These are phyloP conservation scores for Arabidopsis arenosa DNA, from an alignment of 345 rosid species.

Conservation along the genomic window DNA sequence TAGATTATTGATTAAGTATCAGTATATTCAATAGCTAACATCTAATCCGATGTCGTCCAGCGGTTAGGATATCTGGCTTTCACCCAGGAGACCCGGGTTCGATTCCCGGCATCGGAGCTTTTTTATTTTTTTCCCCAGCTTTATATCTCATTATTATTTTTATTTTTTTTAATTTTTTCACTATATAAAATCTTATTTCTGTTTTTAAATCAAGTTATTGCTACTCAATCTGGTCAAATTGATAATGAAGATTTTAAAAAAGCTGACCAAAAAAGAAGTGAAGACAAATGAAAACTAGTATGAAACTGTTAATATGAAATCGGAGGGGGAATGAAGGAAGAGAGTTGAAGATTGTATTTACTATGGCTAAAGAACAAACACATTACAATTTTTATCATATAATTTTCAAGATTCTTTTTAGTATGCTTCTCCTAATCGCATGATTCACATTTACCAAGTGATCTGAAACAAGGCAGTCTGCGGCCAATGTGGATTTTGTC, in stretches of 20 bases:
- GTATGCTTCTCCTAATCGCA: slow-evolving; percentile 22
- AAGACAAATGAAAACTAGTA: not conserved
- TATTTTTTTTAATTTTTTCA: too few relatives aligned
- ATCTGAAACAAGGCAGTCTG: slow-evolving; percentile 12
- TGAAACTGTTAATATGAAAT: slow-evolving; percentile 22
- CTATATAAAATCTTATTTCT: too few relatives aligned
- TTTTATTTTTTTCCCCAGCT: not conserved
- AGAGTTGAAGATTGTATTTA: slow-evolving; percentile 31
- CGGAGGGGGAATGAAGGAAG: not conserved
- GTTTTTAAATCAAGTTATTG: not conserved
- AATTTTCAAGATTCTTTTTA: slow-evolving; percentile 2
- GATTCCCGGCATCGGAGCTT: slow-evolving; percentile 90
- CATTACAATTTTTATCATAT: slow-evolving; percentile 18
- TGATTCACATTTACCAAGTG: slow-evolving; percentile 26
- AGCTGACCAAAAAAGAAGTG: not conserved
- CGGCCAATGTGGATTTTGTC: not conserved
- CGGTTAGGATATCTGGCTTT: slow-evolving; percentile 98
- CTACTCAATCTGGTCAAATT: not conserved
- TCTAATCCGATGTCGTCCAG: slow-evolving; percentile 84
- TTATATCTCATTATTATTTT: too few relatives aligned
- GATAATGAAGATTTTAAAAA: not conserved
- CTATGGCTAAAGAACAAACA: slow-evolving; percentile 24
- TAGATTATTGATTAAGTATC: fast-evolving
- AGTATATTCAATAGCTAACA: fast-evolving
- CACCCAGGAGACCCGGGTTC: slow-evolving; percentile 99